phyloP scores from a whole-genome alignment of 352 stramenopile species.

The Globisporangium acanthophoron region DNA sequence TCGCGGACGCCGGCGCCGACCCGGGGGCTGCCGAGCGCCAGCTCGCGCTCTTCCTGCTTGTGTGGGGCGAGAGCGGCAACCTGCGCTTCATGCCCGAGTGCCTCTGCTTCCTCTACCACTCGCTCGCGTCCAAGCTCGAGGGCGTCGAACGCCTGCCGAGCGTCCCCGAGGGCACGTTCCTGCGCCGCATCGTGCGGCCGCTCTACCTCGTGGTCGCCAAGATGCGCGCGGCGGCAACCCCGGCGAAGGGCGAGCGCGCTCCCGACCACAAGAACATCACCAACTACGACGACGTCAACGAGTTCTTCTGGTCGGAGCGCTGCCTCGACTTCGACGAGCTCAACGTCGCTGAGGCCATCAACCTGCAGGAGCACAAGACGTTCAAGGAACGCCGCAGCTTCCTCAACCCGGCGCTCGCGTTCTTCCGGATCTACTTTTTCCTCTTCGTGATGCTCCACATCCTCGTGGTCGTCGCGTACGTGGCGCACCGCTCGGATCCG shows the following conservation, averaged over 20 bases:
- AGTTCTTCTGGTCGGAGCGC: constrained; percentile 82
- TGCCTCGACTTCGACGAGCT: constrained; percentile 82
- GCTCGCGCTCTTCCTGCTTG: constrained; percentile 76
- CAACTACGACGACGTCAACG: constrained; percentile 90
- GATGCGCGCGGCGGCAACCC: constrained; percentile 36
- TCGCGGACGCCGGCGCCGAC: constrained; percentile 36
- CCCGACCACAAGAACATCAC: constrained; percentile 84
- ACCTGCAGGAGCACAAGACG: constrained; percentile 67
- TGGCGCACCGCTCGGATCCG: constrained; percentile 68
- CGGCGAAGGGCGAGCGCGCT: constrained; percentile 17
- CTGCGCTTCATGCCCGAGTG: constrained; percentile 88
- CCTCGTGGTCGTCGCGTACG: constrained; percentile 75
- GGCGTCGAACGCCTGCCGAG: constrained; percentile 48
- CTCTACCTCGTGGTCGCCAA: constrained; percentile 76
- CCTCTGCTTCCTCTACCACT: constrained; percentile 86
- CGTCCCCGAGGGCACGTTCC: constrained; percentile 63
- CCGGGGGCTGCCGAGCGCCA: constrained; percentile 40
- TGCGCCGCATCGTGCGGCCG: constrained; percentile 66
- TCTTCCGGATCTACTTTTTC: constrained; percentile 88
- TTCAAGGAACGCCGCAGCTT: constrained; percentile 84
- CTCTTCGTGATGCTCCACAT: constrained; percentile 77
- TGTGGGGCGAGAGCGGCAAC: constrained; percentile 84
- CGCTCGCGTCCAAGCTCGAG: constrained; percentile 67
- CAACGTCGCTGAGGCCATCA: constrained; percentile 70
- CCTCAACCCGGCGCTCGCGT: constrained; percentile 73